Conservation (phyloP, 2,329 filamentous ascomycete species). For the Colletotrichum coccodes region DNA sequence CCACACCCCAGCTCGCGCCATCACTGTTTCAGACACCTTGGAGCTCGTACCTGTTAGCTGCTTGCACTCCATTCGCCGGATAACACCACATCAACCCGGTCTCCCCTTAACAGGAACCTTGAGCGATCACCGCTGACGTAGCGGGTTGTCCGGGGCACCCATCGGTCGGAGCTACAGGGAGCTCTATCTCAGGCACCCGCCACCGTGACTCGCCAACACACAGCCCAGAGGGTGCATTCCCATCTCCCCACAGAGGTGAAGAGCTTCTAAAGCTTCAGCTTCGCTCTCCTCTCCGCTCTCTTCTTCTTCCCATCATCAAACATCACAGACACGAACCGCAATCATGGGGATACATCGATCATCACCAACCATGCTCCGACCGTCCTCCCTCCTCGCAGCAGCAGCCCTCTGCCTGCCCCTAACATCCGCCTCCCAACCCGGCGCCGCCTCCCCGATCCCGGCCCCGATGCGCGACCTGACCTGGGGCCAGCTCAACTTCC, state of each 20-base stretch:
- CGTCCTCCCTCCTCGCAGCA: slow-evolving; percentile 11
- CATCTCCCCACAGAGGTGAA: background rate
- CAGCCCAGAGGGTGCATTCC: background rate
- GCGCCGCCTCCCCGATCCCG: slow-evolving; percentile 79
- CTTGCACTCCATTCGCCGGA: rapidly evolving
- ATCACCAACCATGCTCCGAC: slow-evolving; percentile 12
- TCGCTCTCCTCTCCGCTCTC: background rate
- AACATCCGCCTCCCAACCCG: slow-evolving; percentile 74
- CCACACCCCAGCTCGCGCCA: slow-evolving; percentile 17
- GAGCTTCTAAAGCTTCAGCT: background rate
- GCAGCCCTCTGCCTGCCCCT: slow-evolving; percentile 45
- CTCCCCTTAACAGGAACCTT: slow-evolving; percentile 4
- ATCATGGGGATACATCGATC: slow-evolving; percentile 6
- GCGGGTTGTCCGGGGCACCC: slow-evolving; percentile 19
- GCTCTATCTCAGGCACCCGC: slow-evolving; percentile 24
- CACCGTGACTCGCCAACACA: slow-evolving; percentile 28
- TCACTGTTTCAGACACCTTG: slow-evolving; percentile 1
- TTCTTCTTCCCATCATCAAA: background rate
- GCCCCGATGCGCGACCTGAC: slow-evolving; percentile 85
- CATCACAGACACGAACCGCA: background rate
- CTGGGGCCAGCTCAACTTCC: slow-evolving; percentile 95
- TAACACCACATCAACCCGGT: background rate
- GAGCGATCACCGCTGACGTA: slow-evolving; percentile 29
- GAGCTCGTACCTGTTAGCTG: background rate
- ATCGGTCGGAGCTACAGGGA: slow-evolving; percentile 2